Conservation (phyloP, 257 asterid species). For the Gentiana dahurica region DNA sequence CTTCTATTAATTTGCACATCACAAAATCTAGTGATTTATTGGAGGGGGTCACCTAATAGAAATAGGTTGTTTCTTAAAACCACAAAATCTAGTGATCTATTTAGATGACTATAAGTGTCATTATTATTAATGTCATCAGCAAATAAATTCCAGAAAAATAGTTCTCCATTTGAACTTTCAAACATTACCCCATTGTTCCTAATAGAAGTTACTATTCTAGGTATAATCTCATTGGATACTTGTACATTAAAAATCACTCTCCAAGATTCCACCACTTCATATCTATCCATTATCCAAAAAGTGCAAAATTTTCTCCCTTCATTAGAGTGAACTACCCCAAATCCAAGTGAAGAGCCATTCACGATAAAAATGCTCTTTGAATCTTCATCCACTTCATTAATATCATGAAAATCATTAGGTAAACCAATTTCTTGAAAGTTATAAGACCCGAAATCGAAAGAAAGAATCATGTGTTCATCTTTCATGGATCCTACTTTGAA, state of each 20-base stretch:
- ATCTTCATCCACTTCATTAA: not conserved
- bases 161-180: not conserved
- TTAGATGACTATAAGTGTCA: not conserved
- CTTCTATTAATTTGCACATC: no score
- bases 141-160: not conserved
- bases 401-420: not conserved
- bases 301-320: not conserved
- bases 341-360: not conserved
- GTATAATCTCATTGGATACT: not conserved
- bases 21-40: no score
- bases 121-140: no score
- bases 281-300: constrained; percentile 15
- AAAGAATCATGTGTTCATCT: constrained; percentile 1
- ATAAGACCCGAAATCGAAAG: constrained; percentile 5
- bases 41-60: not conserved
- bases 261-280: constrained; percentile 14
- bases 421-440: constrained; percentile 1
- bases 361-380: not conserved
- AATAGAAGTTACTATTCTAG: not conserved
- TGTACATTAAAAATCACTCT: not conserved
- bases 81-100: not conserved
- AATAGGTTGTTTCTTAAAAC: not conserved
- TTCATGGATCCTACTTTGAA: not conserved
- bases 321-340: not conserved
- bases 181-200: not conserved